Evolutionary conservation across 2,329 filamentous ascomycete genomes (phyloP).

Genomic region (Periconia macrospinosa): DNA sequence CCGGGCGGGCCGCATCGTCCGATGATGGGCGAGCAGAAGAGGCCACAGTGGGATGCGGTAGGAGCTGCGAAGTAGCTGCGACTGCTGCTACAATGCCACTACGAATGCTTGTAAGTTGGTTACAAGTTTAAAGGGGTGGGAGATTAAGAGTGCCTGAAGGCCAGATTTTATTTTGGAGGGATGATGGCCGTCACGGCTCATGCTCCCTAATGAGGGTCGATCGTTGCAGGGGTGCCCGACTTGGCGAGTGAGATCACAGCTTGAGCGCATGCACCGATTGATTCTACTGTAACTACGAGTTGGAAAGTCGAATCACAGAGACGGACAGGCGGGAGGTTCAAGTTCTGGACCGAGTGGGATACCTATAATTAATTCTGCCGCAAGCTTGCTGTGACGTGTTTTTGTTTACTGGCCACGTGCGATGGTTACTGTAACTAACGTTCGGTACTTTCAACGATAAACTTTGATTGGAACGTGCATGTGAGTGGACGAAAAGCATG

Average conservation of each 20-base stretch:
- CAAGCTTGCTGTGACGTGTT: neutral
- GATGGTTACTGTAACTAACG: too few relatives aligned
- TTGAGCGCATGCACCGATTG: too few relatives aligned
- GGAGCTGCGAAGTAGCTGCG: neutral
- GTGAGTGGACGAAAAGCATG: conserved; percentile 1
- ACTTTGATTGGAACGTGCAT: neutral
- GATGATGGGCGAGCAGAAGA: conserved; percentile 20
- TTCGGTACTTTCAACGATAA: too few relatives aligned
- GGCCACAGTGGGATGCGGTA: conserved; percentile 33
- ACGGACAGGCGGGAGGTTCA: neutral
- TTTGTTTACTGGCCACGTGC: conserved; percentile 1
- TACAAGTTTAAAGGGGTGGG: conserved; percentile 12
- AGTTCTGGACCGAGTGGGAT: neutral
- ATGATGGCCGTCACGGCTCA: conserved; percentile 8
- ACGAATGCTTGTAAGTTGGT: neutral
- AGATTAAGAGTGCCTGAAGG: conserved; percentile 20
- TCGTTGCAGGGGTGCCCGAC: conserved; percentile 17
- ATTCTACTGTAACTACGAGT: too few relatives aligned
- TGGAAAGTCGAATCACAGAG: neutral
- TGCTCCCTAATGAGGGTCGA: conserved; percentile 20
- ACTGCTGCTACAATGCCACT: neutral
- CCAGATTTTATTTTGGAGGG: conserved; percentile 1
- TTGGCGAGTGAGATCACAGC: conserved; percentile 28
- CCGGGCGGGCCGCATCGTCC: conserved; percentile 39
- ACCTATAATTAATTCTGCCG: too few relatives aligned